Evolutionary conservation across 768 basidiomycete genomes (phyloP), one percentile per base, ranked within the genome.

Genomic region (Boletales sp.): DNA sequence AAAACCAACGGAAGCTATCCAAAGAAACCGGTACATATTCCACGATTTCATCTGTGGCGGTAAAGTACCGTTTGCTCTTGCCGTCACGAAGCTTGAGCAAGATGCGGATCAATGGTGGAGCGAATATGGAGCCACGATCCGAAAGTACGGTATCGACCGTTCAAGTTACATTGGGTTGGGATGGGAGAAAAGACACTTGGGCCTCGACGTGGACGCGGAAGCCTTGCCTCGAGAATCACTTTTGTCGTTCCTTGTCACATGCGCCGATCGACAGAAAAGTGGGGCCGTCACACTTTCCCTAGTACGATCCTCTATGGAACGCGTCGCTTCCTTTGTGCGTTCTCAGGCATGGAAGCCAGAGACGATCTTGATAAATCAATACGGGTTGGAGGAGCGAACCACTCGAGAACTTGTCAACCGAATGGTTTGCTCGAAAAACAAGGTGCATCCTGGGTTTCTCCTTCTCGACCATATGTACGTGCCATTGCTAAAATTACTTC

Each of bases 41-140:
- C 53, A 42, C 52, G 47, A 64, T 34, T 48, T 59, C 40, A 50
- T 70, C 27, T 68, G 59, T 34, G 45, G 57, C 30, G 54, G 48
- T 19, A 61, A 55, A 39, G 61, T 65, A 56, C 50, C 68, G 2
- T 58, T 62, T 15, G 64, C 67, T 8, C 52, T 71, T 9, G 62
- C 55, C 7, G 54, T 68, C 40, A 70, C 64, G n/a, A 59, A 60
- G 27, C 69, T 71, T 0, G 56, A 60, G 35, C 59, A 52, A 40
- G 58, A 57, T 14, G 64, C 59, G 52, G 56, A 66, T 17, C 55
- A 55, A 38, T 76, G 76, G 76, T 69, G 71, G 73, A 35, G 21
- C 13, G 48, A 51, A 30, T 62, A 74, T 38, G 17, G 41, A 3
- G 8, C 18, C 10, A 50, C 43, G 17, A 51, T 68, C 13, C 40